Conservation (phyloP, 441 rosid genomes). For the Oxalis stricta region DNA sequence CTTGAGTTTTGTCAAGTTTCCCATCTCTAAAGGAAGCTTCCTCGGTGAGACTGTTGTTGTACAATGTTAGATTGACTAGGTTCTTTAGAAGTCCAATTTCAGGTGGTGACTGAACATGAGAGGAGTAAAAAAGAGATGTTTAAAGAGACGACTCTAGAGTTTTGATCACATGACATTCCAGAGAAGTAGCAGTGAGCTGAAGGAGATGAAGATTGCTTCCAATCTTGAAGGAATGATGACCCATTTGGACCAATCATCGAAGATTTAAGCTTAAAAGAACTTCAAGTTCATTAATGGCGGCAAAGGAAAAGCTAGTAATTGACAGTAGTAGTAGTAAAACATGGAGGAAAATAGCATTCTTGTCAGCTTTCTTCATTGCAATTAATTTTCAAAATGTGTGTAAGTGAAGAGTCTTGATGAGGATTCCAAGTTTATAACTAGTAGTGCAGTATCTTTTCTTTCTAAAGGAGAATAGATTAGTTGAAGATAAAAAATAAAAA, state of each 20-base stretch:
- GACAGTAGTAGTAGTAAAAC: constrained; percentile 6
- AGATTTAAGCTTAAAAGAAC: constrained; percentile 52
- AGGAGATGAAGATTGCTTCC: constrained; percentile 31
- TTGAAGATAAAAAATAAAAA: too few species aligned
- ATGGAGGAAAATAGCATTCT: constrained; percentile 11
- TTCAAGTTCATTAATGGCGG: constrained; percentile 35
- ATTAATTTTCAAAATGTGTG: too few species aligned
- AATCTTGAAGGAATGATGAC: constrained; percentile 49
- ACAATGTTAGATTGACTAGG: constrained; percentile 53
- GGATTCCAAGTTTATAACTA: too few species aligned
- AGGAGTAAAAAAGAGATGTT: constrained; percentile 33
- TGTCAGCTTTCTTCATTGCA: too few species aligned
- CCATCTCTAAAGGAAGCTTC: constrained; percentile 39
- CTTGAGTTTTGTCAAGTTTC: constrained; percentile 38
- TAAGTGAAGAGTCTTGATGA: too few species aligned
- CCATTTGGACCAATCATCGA: constrained; percentile 40
- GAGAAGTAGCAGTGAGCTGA: constrained; percentile 64
- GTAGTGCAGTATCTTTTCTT: too few species aligned
- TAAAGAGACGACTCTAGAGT: constrained; percentile 42
- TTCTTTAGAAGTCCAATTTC: constrained; percentile 43
- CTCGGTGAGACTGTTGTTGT: constrained; percentile 36
- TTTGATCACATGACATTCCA: constrained; percentile 48
- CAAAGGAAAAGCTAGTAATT: too few species aligned
- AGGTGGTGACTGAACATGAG: constrained; percentile 42
- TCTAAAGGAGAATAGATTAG: too few species aligned